phyloP scores from a whole-genome alignment of 1,284 basidiomycete species.

The Naganishia albida region DNA sequence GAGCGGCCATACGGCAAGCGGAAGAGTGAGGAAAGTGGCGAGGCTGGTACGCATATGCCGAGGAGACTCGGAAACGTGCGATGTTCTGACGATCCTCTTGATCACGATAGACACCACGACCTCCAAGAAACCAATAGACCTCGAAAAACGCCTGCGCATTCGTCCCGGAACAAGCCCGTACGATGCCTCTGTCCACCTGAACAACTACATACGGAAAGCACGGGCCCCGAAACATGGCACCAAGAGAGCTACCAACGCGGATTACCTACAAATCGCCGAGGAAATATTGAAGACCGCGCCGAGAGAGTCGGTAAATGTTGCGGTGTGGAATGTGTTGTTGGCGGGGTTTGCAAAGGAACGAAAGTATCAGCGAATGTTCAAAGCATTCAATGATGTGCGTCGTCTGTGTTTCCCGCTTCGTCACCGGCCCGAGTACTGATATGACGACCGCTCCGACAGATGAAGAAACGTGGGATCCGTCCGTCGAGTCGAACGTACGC shows the following conservation, averaged over 20 bases:
- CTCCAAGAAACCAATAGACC: neutral
- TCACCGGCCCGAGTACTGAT: neutral
- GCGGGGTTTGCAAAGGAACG: constrained; percentile 41
- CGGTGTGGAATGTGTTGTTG: constrained; percentile 50
- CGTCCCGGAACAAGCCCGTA: constrained; percentile 20
- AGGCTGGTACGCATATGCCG: neutral
- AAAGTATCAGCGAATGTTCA: constrained; percentile 46
- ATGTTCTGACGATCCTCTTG: neutral
- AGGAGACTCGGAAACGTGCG: neutral
- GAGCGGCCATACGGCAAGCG: neutral
- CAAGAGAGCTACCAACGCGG: neutral
- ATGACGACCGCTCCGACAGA: constrained; percentile 37
- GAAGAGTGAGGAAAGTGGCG: neutral
- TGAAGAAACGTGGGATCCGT: constrained; percentile 51
- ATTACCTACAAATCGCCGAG: constrained; percentile 27
- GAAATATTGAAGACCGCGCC: constrained; percentile 40
- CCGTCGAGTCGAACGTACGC: constrained; percentile 49
- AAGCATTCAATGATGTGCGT: constrained; percentile 48
- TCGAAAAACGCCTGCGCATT: constrained; percentile 23
- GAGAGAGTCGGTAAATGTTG: constrained; percentile 41
- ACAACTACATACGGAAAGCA: constrained; percentile 15
- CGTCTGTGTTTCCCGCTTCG: neutral
- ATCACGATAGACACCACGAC: neutral
- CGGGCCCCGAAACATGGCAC: neutral
- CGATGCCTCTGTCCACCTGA: constrained; percentile 23